A percentile compares a stretch with the other conserved stretches of the same genome.
These are phyloP conservation scores for Waltergamsia citrina DNA, from an alignment of 2,329 filamentous ascomycete species.

Conservation along the genomic window DNA sequence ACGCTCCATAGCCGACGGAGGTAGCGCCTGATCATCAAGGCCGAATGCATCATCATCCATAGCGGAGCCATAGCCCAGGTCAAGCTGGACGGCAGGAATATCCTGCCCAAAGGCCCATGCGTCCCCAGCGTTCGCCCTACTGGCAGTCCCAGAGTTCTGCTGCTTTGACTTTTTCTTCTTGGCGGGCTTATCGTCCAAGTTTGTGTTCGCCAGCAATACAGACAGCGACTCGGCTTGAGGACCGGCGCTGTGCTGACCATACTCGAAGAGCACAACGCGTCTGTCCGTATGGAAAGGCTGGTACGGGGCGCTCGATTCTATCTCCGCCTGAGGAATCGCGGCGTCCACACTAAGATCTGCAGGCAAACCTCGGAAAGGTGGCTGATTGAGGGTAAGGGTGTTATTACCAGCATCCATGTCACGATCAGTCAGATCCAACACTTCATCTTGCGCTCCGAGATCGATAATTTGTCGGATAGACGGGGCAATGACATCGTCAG, in stretches of 20 bases:
- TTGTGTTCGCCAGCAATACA: slow-evolving; percentile 27
- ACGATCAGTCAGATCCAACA: slow-evolving; percentile 41
- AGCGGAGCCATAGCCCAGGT: slow-evolving; percentile 34
- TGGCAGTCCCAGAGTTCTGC: slow-evolving; percentile 7
- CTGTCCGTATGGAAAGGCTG: slow-evolving; percentile 92
- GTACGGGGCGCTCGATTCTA: slow-evolving; percentile 91
- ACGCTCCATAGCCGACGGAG: slow-evolving; percentile 55
- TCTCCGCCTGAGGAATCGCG: slow-evolving; percentile 70
- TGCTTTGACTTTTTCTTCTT: slow-evolving; percentile 27
- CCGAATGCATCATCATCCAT: slow-evolving; percentile 39
- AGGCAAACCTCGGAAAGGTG: slow-evolving; percentile 19
- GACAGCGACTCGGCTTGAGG: slow-evolving; percentile 25
- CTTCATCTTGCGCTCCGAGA: slow-evolving; percentile 41
- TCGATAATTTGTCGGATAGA: slow-evolving; percentile 44
- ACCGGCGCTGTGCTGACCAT: slow-evolving; percentile 24
- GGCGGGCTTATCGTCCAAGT: slow-evolving; percentile 26
- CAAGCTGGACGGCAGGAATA: slow-evolving; percentile 39
- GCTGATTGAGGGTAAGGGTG: slow-evolving; percentile 39
- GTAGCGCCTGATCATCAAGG: slow-evolving; percentile 48
- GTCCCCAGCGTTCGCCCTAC: slow-evolving; percentile 8
- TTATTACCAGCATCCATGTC: slow-evolving; percentile 46
- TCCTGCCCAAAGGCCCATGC: slow-evolving; percentile 53
- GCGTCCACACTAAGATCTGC: slow-evolving; percentile 43
- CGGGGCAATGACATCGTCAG: slow-evolving; percentile 49
- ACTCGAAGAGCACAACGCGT: slow-evolving; percentile 70